phyloP scores from a whole-genome alignment of 1,284 basidiomycete genomes.

The Ustilago esculenta region DNA sequence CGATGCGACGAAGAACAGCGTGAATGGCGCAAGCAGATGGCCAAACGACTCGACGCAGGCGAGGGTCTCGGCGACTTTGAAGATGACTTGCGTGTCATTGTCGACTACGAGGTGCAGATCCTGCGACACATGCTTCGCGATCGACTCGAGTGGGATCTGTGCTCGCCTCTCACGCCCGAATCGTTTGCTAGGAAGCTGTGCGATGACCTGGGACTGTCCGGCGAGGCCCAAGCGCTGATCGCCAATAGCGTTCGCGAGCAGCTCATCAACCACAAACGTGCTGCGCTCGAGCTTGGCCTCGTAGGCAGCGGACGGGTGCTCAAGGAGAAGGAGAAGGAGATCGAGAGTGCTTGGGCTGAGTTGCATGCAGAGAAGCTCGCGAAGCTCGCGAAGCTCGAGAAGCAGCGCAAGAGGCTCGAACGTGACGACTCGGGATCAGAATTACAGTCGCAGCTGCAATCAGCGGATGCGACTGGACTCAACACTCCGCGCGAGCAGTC shows the following conservation, averaged over 20 bases:
- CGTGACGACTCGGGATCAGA: conserved; percentile 9
- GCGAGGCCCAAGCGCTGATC: conserved; percentile 86
- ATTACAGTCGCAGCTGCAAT: conserved; percentile 9
- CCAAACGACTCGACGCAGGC: conserved; percentile 22
- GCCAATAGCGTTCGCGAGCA: conserved; percentile 94
- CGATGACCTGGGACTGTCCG: conserved; percentile 84
- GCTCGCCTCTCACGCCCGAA: conserved; percentile 89
- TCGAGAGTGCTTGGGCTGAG: conserved; percentile 39
- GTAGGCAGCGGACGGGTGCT: conserved; percentile 70
- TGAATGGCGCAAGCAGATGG: conserved; percentile 36
- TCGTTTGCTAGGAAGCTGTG: conserved; percentile 83
- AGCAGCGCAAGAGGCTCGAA: conserved; percentile 31
- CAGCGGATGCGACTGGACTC: conserved; percentile 15
- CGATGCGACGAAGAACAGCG: conserved; percentile 20
- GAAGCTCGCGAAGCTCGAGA: conserved; percentile 40
- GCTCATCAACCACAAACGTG: conserved; percentile 88
- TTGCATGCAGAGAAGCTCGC: conserved; percentile 68
- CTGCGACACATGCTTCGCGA: conserved; percentile 88
- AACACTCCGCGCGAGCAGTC: conserved; percentile 23
- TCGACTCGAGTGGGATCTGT: conserved; percentile 97
- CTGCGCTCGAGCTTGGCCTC: conserved; percentile 90
- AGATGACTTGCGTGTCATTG: conserved; percentile 62
- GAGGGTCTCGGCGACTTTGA: conserved; percentile 51
- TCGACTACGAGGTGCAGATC: conserved; percentile 91
- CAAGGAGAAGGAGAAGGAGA: conserved; percentile 50